Conservation (phyloP, 1,284 basidiomycete species). For the Heliocybe sulcata region DNA sequence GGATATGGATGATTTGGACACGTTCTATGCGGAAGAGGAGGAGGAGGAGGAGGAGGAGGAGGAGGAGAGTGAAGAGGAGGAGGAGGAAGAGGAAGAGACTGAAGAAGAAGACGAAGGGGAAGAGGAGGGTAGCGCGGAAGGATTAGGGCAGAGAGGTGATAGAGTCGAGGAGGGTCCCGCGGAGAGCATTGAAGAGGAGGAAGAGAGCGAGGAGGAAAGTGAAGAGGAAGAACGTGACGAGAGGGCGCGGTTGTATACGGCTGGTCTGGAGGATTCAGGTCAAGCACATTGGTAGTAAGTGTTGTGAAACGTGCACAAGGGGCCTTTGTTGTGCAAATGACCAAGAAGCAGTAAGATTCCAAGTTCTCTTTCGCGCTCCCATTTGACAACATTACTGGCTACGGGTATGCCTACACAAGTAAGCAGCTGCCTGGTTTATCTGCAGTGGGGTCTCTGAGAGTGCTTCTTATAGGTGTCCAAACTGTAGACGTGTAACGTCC, state of each 20-base stretch:
- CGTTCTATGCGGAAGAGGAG: slow-evolving; percentile 48
- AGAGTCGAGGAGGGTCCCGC: neutral
- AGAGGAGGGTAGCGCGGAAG: slow-evolving; percentile 21
- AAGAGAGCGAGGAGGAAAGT: slow-evolving; percentile 23
- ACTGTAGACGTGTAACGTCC: too few relatives aligned
- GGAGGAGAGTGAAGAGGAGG: slow-evolving; percentile 21
- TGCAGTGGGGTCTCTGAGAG: too few relatives aligned
- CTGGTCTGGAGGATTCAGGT: neutral
- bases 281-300: neutral
- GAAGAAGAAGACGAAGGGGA: slow-evolving; percentile 18
- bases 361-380: too few relatives aligned
- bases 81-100: slow-evolving; percentile 19
- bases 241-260: neutral
- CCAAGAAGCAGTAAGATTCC: too few relatives aligned
- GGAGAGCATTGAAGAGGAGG: slow-evolving; percentile 23
- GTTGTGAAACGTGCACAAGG: too few relatives aligned
- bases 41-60: slow-evolving; percentile 22
- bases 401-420: too few relatives aligned
- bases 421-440: too few relatives aligned
- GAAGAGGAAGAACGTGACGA: slow-evolving; percentile 34
- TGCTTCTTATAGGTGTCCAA: too few relatives aligned
- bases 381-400: too few relatives aligned
- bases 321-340: neutral
- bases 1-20: slow-evolving; percentile 45
- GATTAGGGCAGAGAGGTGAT: neutral